Base-by-base conservation (phyloP, 1,284 basidiomycete species). In the Uromyces viciae-fabae region DNA sequence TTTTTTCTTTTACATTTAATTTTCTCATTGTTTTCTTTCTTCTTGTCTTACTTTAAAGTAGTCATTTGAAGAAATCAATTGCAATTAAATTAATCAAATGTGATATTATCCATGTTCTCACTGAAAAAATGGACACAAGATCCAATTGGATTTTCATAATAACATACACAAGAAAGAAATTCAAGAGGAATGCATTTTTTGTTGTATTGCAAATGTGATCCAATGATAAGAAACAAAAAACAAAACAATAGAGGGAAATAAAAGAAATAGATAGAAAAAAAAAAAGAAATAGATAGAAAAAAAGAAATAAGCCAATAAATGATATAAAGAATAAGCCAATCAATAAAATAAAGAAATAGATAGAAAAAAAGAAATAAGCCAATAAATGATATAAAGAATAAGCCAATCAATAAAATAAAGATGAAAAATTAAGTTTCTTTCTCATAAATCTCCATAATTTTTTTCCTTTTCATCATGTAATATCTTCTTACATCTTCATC, bases 221-320 rank as follows among this genome's bases (percentile, higher is more conserved):
- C 7, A 68, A 68, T 33, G 38, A 68, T 33, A 68, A 33, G 7
- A 68, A 68, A 68, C 31, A 68, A 9, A 33, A 68, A 68, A 68
- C 31, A 9, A 68, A 68, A 33, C 31, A 68, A 9, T 33, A 68
- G 38, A 68, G 14, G 7, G 38, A 68, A 68, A 68, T 33, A 9
- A 33, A 68, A 68, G 15, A 68, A 36, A 68, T 33, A 9, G 38
- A 68, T 9, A 68, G n/a, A 33, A 36, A 68, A 33, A 68, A 68
- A 68, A 36, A 9, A 68, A 68, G 38, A 68, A 36, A 33, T 33
- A 33, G 38, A 68, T 9, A 33, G 38, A 68, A 68, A 33, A 36
- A 33, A 68, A 68, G 38, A 68, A 36, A 9, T 33, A 68, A 68
- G 38, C 8, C 14, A 68, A 33, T 33, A 68, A 36, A 33, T 33